Percentiles rank a stretch among this genome's conserved stretches.
Evolutionary conservation across 108 stramenopile genomes (phyloP).

Genomic region (Cylindrotheca closterium): DNA sequence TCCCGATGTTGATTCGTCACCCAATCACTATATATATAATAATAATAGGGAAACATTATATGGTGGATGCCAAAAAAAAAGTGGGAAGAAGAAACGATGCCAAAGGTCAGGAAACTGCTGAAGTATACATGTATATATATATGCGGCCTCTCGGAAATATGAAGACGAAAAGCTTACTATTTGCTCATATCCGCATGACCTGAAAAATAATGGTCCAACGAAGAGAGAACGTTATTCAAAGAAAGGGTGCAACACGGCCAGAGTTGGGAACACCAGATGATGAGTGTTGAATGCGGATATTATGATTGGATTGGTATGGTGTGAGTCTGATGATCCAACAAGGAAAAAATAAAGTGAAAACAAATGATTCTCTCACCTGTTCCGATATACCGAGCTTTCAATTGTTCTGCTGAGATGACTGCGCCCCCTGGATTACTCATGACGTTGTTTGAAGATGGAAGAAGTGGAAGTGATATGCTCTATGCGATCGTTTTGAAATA

Average conservation of each 20-base stretch:
- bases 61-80: too few species aligned
- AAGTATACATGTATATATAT: not conserved
- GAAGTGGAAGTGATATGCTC: not conserved
- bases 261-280: not conserved
- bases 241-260: not conserved
- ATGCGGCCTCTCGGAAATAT: too few species aligned
- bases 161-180: constrained; percentile 44
- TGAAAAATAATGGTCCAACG: constrained; percentile 6
- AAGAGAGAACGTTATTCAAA: too few species aligned
- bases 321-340: not conserved
- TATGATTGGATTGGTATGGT: not conserved
- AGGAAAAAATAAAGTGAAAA: constrained; percentile 1
- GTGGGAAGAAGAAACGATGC: not conserved
- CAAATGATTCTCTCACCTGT: constrained; percentile 55
- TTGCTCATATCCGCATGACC: constrained; percentile 88
- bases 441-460: not conserved
- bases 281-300: too few species aligned
- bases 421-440: constrained; percentile 90
- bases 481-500: not conserved
- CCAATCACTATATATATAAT: constrained; percentile 93
- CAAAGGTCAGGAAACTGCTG: not conserved
- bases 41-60: not conserved
- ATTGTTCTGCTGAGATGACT: constrained; percentile 81
- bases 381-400: constrained; percentile 88
- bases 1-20: constrained; percentile 98